Evolutionary conservation across 345 rosid genomes (phyloP).

Genomic region (Carallia brachiata): DNA sequence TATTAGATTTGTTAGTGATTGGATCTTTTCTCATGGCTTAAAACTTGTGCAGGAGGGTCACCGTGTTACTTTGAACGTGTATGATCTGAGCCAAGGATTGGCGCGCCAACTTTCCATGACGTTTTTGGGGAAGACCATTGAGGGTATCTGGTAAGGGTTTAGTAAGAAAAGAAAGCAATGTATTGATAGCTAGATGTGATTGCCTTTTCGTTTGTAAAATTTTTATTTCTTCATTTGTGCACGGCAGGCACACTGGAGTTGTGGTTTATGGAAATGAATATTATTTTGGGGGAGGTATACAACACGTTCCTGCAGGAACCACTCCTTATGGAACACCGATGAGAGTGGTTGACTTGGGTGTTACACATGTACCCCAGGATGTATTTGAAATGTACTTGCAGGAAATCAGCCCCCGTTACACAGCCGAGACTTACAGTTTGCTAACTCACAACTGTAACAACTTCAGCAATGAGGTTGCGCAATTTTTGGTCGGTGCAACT

Average conservation of each 20-base stretch:
- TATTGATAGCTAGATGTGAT: background rate
- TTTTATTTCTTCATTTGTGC: background rate
- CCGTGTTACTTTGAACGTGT: constrained; percentile 69
- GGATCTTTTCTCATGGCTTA: too few species aligned
- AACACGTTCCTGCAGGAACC: constrained; percentile 53
- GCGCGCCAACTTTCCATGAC: constrained; percentile 82
- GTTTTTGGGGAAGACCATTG: constrained; percentile 79
- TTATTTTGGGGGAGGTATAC: constrained; percentile 92
- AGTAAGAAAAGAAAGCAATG: background rate
- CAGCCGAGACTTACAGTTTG: constrained; percentile 75
- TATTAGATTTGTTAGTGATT: too few species aligned
- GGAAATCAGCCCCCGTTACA: constrained; percentile 83
- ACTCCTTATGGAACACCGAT: constrained; percentile 79
- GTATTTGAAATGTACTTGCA: constrained; percentile 85
- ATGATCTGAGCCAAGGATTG: constrained; percentile 91
- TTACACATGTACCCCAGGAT: constrained; percentile 78
- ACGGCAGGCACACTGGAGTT: constrained; percentile 84
- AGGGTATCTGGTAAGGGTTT: constrained; percentile 80
- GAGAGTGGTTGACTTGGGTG: constrained; percentile 69
- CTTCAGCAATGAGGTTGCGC: constrained; percentile 86
- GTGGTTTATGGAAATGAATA: constrained; percentile 83
- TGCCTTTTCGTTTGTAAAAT: background rate
- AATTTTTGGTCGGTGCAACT: constrained; percentile 74
- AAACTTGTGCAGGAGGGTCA: constrained; percentile 62
- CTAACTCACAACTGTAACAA: constrained; percentile 91